These are phyloP conservation scores for Skeletonema potamos DNA, from an alignment of 108 stramenopile genomes.

Conservation along the genomic window DNA sequence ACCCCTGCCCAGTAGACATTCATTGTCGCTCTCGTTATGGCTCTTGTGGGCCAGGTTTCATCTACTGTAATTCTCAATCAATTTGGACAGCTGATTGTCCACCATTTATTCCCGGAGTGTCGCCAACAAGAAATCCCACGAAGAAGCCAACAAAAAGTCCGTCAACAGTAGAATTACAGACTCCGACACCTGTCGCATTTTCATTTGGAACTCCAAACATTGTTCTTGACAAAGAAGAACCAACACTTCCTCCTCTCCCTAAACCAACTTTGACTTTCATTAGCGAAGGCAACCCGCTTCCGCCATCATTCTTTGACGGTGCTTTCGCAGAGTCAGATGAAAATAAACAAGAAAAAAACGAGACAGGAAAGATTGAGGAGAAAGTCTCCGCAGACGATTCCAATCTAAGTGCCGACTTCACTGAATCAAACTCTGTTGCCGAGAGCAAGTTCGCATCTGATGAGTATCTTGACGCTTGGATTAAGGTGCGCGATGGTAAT, in stretches of 20 bases:
- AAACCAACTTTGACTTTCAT: conserved; percentile 14
- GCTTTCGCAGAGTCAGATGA: neutral
- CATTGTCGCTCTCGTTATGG: conserved; percentile 38
- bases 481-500: neutral
- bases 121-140: conserved; percentile 11
- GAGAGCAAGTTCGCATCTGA: neutral
- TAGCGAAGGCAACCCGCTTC: neutral
- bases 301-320: neutral
- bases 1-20: conserved; percentile 16
- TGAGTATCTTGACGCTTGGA: neutral
- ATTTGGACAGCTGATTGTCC: conserved; percentile 33
- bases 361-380: neutral
- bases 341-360: neutral
- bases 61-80: conserved; percentile 35
- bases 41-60: conserved; percentile 28
- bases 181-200: neutral
- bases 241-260: conserved; percentile 18
- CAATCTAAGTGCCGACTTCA: neutral
- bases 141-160: neutral
- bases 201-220: neutral
- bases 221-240: neutral
- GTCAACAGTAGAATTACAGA: neutral
- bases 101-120: conserved; percentile 4
- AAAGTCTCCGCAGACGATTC: neutral
- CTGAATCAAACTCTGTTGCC: neutral